These are phyloP conservation scores for Aspergillus nidulans DNA, from an alignment of 495 filamentous ascomycete genomes.

Conservation along the genomic window DNA sequence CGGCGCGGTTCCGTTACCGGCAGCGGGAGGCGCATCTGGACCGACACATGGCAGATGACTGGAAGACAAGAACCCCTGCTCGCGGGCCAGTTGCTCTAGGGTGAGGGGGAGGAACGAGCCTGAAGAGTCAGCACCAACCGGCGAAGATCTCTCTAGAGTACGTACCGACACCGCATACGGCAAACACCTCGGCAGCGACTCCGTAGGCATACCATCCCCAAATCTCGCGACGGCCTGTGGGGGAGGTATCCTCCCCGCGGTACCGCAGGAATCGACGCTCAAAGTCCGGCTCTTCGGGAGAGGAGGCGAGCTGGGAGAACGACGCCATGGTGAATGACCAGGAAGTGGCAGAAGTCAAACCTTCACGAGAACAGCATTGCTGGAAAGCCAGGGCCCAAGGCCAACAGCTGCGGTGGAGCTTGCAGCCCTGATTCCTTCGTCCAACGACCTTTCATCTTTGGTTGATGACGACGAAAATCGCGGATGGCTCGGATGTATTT, in stretches of 20 bases:
- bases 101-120: slow-evolving; percentile 88
- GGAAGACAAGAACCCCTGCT: slow-evolving; percentile 68
- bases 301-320: slow-evolving; percentile 14
- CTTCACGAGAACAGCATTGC: slow-evolving; percentile 4
- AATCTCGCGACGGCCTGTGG: slow-evolving; percentile 75
- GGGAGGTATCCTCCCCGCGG: slow-evolving; percentile 74
- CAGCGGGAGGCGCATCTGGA: slow-evolving; percentile 13
- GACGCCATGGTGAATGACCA: slow-evolving; percentile 17
- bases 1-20: slow-evolving; percentile 37
- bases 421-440: neutral
- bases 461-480: neutral
- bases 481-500: slow-evolving; percentile 7
- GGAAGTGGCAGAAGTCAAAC: neutral
- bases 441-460: neutral
- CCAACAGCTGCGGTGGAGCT: slow-evolving; percentile 9
- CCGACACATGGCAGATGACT: slow-evolving; percentile 40
- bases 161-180: slow-evolving; percentile 70
- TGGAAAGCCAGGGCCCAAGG: neutral
- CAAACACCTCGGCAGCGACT: slow-evolving; percentile 88
- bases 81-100: slow-evolving; percentile 79
- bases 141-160: neutral
- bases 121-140: slow-evolving; percentile 22
- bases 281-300: slow-evolving; percentile 16
- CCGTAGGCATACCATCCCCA: slow-evolving; percentile 87
- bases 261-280: slow-evolving; percentile 48